A percentile compares a stretch with the other conserved stretches of the same genome.
phyloP scores from a whole-genome alignment of 306 rosid species.

The Begonia loranthoides region DNA sequence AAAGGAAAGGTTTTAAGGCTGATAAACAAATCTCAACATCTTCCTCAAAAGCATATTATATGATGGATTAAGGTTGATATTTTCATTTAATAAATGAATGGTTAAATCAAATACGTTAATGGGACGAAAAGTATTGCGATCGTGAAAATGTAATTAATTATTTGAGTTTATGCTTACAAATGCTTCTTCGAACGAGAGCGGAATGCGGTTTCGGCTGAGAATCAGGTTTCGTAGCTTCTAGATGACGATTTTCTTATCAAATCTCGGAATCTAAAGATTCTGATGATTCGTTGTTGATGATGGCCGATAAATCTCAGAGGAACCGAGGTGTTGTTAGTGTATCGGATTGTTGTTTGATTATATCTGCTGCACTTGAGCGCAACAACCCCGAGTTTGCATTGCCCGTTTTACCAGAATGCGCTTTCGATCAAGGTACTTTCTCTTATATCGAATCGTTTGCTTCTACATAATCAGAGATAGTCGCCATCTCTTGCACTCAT shows the following conservation, averaged over 20 bases:
- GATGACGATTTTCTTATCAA: conserved; percentile 27
- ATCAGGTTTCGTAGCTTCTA: conserved; percentile 22
- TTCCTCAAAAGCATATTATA: too few relatives aligned
- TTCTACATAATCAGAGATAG: too few relatives aligned
- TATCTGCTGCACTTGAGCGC: conserved; percentile 52
- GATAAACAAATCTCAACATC: too few relatives aligned
- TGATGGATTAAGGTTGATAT: too few relatives aligned
- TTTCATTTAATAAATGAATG: too few relatives aligned
- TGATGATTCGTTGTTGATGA: conserved; percentile 33
- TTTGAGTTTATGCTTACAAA: too few relatives aligned
- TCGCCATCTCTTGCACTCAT: too few relatives aligned
- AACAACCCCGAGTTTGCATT: conserved; percentile 57
- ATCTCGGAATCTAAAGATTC: conserved; percentile 46
- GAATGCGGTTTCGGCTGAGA: conserved; percentile 26
- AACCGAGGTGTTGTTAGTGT: conserved; percentile 35
- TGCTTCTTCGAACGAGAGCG: conserved; percentile 39
- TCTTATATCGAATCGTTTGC: neutral
- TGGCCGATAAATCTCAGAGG: conserved; percentile 23
- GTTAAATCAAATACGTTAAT: too few relatives aligned
- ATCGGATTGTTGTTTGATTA: conserved; percentile 43
- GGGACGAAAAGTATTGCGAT: too few relatives aligned
- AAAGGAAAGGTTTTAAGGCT: too few relatives aligned
- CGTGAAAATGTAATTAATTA: too few relatives aligned
- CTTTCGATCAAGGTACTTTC: conserved; percentile 40
- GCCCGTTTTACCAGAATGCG: conserved; percentile 80